Evolutionary conservation across 2,329 filamentous ascomycete genomes (phyloP), one percentile per base, ranked within the genome.

Genomic region (Hypoxylon sp.): DNA sequence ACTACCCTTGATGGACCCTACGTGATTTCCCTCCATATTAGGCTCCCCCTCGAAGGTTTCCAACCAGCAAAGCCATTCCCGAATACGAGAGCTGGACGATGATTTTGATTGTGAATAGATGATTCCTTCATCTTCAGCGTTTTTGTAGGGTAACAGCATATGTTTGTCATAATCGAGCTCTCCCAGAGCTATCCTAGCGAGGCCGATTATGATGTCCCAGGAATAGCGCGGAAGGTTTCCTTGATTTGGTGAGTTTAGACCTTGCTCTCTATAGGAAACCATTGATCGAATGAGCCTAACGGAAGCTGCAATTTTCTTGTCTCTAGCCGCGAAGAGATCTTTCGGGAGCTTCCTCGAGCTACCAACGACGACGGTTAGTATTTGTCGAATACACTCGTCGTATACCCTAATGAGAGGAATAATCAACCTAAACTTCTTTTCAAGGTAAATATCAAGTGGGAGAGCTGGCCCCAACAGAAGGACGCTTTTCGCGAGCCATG

Each of bases 61-160:
- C 13, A 36, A 36, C 13, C 3, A 36, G 34, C n/a, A 3, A 36
- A 5, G 4, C 34, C 34, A 36, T 11, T 13, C 4, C 34, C 5
- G 10, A 2, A 13, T 2, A 5, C 5, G 1, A 2, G 3, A 2
- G 1, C 2, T 36, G 34, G 3, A n/a, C 13, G n/a, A n/a, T 14
- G 34, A 36, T 36, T 36, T 3, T 11, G n/a, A 36, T 14, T 14
- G 4, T 36, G 34, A 36, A 36, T 36, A 25, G 25, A 25, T 25
- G 25, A 5, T 25, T 25, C 3, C 25, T 25, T 25, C 6, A 25
- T 25, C 25, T 4, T 25, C 25, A 25, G 25, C 6, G 25, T 25
- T 25, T 25, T 25, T 5, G 3, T 25, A 25, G 25, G 3, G 25
- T 5, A 25, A 5, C 25, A 5, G 25, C 2, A 5, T 25, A 25